Evolutionary conservation across 225 moss, liverwort and hornwort species (phyloP).

Genomic region (Neckera pumila): DNA sequence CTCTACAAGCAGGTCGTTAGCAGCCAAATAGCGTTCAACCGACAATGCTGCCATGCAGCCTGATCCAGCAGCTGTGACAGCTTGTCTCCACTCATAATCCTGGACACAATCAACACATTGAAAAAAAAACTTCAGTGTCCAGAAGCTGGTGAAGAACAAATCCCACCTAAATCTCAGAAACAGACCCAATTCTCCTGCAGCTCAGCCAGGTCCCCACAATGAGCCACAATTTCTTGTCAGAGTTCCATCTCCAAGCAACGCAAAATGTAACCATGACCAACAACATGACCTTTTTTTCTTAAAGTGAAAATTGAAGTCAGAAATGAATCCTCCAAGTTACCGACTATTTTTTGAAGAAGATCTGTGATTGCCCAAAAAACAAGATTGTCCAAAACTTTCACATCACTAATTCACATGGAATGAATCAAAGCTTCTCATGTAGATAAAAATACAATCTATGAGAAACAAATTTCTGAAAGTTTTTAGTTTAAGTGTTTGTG

Average conservation of each 20-base stretch:
- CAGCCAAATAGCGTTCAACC: conserved; percentile 78
- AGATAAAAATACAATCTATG: no score
- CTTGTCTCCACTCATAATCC: conserved; percentile 99
- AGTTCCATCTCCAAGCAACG: background rate
- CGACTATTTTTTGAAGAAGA: no score
- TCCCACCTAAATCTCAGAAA: background rate
- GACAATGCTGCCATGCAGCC: conserved; percentile 97
- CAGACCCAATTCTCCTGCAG: background rate
- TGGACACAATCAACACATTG: background rate
- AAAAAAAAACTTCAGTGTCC: background rate
- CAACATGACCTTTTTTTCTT: background rate
- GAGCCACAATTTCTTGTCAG: background rate
- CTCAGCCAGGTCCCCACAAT: background rate
- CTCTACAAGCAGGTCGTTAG: conserved; percentile 80
- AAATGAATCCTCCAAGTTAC: no score
- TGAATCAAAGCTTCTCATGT: no score
- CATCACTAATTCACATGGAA: no score
- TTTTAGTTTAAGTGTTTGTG: no score
- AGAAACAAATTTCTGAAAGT: no score
- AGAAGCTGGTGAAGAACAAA: background rate
- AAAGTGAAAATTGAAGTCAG: no score
- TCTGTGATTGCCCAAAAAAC: no score
- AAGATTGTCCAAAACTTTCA: no score
- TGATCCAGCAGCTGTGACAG: conserved; percentile 87
- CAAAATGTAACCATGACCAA: background rate